phyloP scores from a whole-genome alignment of 257 asterid genomes.

The Solanum ossicruentum region DNA sequence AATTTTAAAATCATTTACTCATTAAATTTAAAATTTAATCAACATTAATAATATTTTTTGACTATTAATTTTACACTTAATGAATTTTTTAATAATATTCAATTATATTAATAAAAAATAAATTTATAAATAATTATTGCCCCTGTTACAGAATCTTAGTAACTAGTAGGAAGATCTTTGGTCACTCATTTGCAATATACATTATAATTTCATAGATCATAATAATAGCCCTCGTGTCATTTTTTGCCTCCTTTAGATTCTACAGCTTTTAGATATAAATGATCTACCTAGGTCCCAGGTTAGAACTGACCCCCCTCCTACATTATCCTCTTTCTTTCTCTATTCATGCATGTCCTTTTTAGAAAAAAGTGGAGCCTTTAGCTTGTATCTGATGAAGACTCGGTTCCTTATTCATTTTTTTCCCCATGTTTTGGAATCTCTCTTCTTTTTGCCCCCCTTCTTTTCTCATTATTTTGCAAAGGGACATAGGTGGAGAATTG shows the following conservation, averaged over 20 bases:
- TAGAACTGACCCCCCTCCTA: neutral
- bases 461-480: neutral
- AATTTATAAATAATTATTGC: no score
- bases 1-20: no score
- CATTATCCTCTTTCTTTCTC: neutral
- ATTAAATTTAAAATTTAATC: no score
- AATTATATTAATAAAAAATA: no score
- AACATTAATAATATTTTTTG: no score
- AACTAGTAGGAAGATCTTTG: no score
- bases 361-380: neutral
- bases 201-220: neutral
- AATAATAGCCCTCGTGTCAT: neutral
- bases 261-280: neutral
- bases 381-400: neutral
- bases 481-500: neutral
- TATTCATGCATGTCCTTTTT: neutral
- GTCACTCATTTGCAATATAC: neutral
- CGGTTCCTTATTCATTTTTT: neutral
- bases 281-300: neutral
- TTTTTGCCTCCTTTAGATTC: neutral
- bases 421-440: neutral
- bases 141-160: no score
- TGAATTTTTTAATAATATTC: no score
- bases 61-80: no score
- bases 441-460: neutral